A percentile compares a stretch with the other conserved stretches of the same genome.
phyloP scores from a whole-genome alignment of 108 stramenopile species.

The Discostella pseudostelligera region DNA sequence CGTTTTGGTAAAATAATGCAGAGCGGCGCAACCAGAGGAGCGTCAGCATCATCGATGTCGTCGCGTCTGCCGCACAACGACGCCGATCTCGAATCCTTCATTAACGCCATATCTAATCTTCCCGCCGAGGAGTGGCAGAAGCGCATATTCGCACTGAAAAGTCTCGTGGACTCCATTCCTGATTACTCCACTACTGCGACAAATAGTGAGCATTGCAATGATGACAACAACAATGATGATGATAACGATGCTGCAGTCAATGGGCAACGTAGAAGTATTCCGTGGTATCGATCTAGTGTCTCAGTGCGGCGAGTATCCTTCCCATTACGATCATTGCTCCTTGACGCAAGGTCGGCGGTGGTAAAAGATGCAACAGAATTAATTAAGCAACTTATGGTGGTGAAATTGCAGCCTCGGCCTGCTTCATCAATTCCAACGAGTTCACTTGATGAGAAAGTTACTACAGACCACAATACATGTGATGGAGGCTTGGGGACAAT shows the following conservation, averaged over 20 bases:
- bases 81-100: conserved; percentile 58
- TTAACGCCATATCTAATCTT: conserved; percentile 46
- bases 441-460: neutral
- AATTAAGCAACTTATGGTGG: conserved; percentile 38
- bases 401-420: conserved; percentile 43
- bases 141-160: conserved; percentile 55
- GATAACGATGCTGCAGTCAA: too few relatives aligned
- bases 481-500: conserved; percentile 30
- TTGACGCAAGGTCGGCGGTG: conserved; percentile 75
- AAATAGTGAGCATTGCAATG: neutral
- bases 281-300: conserved; percentile 69
- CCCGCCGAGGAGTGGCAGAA: conserved; percentile 71
- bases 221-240: neutral
- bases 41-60: conserved; percentile 9
- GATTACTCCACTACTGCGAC: conserved; percentile 37
- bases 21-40: neutral
- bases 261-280: neutral
- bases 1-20: too few relatives aligned
- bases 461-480: conserved; percentile 15
- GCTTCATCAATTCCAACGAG: neutral
- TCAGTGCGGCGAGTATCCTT: conserved; percentile 60
- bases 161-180: conserved; percentile 59
- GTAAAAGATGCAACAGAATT: conserved; percentile 74
- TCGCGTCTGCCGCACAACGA: conserved; percentile 30
- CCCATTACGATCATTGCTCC: conserved; percentile 56